A percentile compares a stretch with the other conserved stretches of the same genome.
These are phyloP conservation scores for Penicillium turbatum DNA, from an alignment of 495 filamentous ascomycete genomes.

Conservation along the genomic window DNA sequence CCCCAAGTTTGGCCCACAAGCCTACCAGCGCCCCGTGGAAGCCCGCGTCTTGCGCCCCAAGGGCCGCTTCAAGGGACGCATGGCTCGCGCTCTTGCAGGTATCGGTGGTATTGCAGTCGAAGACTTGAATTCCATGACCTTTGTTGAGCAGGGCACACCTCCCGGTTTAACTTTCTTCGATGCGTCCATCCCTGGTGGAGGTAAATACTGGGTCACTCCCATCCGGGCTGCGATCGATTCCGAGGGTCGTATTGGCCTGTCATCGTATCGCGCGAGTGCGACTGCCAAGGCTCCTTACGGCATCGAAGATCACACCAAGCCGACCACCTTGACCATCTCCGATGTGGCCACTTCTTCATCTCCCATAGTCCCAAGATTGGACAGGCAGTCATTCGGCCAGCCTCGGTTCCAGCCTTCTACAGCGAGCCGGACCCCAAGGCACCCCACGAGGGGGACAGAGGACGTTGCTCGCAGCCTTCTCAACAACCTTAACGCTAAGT, in stretches of 20 bases:
- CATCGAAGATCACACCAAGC: slow-evolving; percentile 35
- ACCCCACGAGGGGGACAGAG: slow-evolving; percentile 22
- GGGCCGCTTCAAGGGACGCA: slow-evolving; percentile 35
- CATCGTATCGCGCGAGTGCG: slow-evolving; percentile 40
- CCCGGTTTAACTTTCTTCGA: slow-evolving; percentile 50
- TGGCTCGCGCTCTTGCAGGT: slow-evolving; percentile 41
- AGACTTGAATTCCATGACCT: slow-evolving; percentile 40
- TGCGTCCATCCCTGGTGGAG: slow-evolving; percentile 57
- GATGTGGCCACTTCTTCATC: slow-evolving; percentile 24
- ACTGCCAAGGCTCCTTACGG: slow-evolving; percentile 49
- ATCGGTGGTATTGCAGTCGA: slow-evolving; percentile 49
- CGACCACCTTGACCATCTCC: slow-evolving; percentile 20
- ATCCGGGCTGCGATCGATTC: slow-evolving; percentile 54
- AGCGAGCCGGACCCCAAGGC: neutral
- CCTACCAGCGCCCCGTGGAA: slow-evolving; percentile 54
- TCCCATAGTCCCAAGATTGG: slow-evolving; percentile 33
- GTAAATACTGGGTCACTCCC: slow-evolving; percentile 61
- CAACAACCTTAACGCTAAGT: slow-evolving; percentile 20
- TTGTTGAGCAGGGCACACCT: slow-evolving; percentile 28
- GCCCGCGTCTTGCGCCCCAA: slow-evolving; percentile 60
- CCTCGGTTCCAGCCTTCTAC: slow-evolving; percentile 11
- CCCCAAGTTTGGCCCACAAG: slow-evolving; percentile 74
- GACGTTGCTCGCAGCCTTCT: slow-evolving; percentile 36
- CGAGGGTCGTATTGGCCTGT: slow-evolving; percentile 53
- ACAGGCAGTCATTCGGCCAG: slow-evolving; percentile 17